Conservation (phyloP, 164 flowering plant species). For the Nymphaea thermarum region DNA sequence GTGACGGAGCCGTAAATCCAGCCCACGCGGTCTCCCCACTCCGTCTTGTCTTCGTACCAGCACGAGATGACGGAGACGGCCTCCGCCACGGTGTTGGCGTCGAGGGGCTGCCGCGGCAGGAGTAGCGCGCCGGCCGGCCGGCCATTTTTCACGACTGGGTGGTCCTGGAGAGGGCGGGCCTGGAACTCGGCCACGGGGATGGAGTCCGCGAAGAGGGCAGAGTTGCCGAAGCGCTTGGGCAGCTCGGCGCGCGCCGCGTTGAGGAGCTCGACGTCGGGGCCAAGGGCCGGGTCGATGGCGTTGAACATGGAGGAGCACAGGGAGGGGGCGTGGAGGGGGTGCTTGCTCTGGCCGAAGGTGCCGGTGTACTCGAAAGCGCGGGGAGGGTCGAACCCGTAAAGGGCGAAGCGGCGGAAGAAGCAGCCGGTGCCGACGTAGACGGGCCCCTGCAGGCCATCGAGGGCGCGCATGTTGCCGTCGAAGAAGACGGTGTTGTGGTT, state of each 20-base stretch:
- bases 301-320: neutral
- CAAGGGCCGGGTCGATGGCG: neutral
- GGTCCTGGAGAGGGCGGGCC: conserved; percentile 88
- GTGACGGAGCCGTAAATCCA: conserved; percentile 85
- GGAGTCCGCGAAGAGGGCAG: conserved; percentile 51
- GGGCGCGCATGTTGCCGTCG: conserved; percentile 69
- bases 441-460: conserved; percentile 88
- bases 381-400: conserved; percentile 80
- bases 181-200: conserved; percentile 83
- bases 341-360: conserved; percentile 42
- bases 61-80: conserved; percentile 88
- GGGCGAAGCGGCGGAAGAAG: conserved; percentile 71
- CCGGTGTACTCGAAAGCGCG: conserved; percentile 57
- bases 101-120: conserved; percentile 53
- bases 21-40: conserved; percentile 73
- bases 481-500: conserved; percentile 42
- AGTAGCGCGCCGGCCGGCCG: conserved; percentile 82
- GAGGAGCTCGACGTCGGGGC: neutral
- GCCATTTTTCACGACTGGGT: conserved; percentile 60
- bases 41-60: conserved; percentile 83
- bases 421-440: conserved; percentile 93
- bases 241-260: neutral
- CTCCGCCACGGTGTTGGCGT: conserved; percentile 89
- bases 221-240: conserved; percentile 61
- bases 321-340: neutral